Conservation (phyloP, 495 filamentous ascomycete species). For the Neurospora pannonica region DNA sequence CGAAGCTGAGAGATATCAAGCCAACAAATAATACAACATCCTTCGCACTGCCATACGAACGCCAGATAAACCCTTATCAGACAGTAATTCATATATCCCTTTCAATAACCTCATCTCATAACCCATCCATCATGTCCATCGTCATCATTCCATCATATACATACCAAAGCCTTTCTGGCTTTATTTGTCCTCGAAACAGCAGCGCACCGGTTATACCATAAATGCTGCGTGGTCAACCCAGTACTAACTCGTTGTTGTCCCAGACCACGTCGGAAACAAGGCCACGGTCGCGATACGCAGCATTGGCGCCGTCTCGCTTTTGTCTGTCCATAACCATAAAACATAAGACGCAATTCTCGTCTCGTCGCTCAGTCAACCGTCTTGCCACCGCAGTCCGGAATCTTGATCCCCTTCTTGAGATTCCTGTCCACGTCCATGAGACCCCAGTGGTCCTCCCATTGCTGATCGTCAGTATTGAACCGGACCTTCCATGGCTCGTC, state of each 20-base stretch:
- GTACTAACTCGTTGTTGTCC: background rate
- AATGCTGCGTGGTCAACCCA: background rate
- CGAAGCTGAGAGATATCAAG: background rate
- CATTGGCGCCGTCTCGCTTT: background rate
- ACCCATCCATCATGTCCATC: background rate
- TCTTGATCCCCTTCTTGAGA: slow-evolving; percentile 73
- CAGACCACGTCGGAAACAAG: background rate
- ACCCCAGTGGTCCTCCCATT: slow-evolving; percentile 97
- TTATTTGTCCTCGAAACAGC: background rate
- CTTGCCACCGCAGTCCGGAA: slow-evolving; percentile 80
- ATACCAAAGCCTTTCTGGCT: background rate
- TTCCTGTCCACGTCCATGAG: slow-evolving; percentile 81
- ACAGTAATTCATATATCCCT: background rate
- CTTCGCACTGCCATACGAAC: background rate
- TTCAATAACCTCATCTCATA: background rate
- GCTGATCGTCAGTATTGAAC: slow-evolving; percentile 57
- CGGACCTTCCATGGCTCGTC: slow-evolving; percentile 88
- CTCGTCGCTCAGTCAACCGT: slow-evolving; percentile 31
- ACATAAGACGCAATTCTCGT: background rate
- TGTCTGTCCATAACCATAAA: background rate
- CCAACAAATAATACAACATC: background rate
- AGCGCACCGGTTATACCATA: background rate
- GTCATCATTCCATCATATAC: background rate
- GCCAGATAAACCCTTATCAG: background rate
- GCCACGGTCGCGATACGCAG: background rate